Evolutionary conservation across 345 rosid species (phyloP), one percentile per base, ranked within the genome.

Genomic region (Kernera saxatilis): DNA sequence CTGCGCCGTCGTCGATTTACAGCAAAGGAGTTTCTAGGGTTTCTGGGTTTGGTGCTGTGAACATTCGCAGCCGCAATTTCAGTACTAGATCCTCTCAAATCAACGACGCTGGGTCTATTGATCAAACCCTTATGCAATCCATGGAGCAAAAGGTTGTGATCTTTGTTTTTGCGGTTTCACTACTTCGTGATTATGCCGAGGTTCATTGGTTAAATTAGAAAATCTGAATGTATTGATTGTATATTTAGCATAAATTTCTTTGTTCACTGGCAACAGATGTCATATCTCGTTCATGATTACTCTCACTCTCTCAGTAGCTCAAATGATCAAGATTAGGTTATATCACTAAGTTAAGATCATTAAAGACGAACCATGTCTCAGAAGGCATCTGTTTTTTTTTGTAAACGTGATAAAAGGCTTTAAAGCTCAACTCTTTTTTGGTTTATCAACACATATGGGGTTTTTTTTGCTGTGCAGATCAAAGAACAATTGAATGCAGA

Each of bases 61-160:
- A 41, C 67, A 71, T 57, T 56, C 79, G 81, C 26, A 72, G 23
- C 26, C 82, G 81, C 30, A 63, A 77, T 21, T 85, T 89, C 78
- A 77, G 65, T 57, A 64, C 79, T 2, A 76, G 79, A 75, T 88
- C 96, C 49, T 79, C 96, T 35, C 77, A 86, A 41, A 85, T 91
- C 64, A 93, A 85, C 52, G 96, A 86, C 64, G 82, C 94, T 77
- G 97, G 97, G 18, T 91, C 96, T 35, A 81, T 93, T 51, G 94
- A 89, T 77, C 84, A 83, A 50, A 86, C 97, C 45, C 91, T 89
- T 64, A 91, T 93, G 87, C 86, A 81, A 75, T 88, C 98, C 51
- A 93, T 91, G 98, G 90, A 87, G 85, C 80, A 63, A 52, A 93
- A 91, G 91, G 98, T 93, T n/a, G 14, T 11, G 57, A 12, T 51